Conservation (phyloP, 1,284 basidiomycete species). For the Ganoderma boninense region DNA sequence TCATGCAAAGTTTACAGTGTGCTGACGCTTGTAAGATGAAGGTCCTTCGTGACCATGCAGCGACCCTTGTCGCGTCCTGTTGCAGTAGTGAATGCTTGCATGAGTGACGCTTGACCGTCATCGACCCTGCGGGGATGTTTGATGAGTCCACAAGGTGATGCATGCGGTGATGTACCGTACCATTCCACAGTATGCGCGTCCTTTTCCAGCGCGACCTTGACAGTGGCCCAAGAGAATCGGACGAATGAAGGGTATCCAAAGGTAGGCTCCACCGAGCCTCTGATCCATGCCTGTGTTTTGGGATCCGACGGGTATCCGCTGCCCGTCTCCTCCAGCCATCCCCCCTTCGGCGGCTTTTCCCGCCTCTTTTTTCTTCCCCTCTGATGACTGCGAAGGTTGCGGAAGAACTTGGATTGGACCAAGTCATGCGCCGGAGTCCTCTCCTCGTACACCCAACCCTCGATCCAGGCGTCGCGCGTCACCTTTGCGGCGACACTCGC, state of each 20-base stretch:
- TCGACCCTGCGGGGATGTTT: conserved; percentile 64
- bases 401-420: conserved; percentile 15
- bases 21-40: conserved; percentile 74
- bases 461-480: conserved; percentile 91
- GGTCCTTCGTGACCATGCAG: conserved; percentile 72
- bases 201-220: conserved; percentile 89
- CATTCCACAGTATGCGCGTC: conserved; percentile 82
- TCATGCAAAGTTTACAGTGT: conserved; percentile 42
- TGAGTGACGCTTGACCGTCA: conserved; percentile 79
- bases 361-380: conserved; percentile 7
- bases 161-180: conserved; percentile 50
- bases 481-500: conserved; percentile 98
- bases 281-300: conserved; percentile 90
- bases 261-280: conserved; percentile 80
- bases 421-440: conserved; percentile 13
- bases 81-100: conserved; percentile 75
- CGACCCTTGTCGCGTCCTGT: conserved; percentile 77
- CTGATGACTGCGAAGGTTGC: not conserved
- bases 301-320: conserved; percentile 96
- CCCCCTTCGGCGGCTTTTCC: conserved; percentile 11
- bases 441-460: conserved; percentile 86
- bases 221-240: conserved; percentile 96
- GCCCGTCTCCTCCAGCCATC: conserved; percentile 61
- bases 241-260: conserved; percentile 94
- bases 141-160: not conserved